phyloP scores from a whole-genome alignment of 2,329 filamentous ascomycete species.

The Penicillium brasilianum region DNA sequence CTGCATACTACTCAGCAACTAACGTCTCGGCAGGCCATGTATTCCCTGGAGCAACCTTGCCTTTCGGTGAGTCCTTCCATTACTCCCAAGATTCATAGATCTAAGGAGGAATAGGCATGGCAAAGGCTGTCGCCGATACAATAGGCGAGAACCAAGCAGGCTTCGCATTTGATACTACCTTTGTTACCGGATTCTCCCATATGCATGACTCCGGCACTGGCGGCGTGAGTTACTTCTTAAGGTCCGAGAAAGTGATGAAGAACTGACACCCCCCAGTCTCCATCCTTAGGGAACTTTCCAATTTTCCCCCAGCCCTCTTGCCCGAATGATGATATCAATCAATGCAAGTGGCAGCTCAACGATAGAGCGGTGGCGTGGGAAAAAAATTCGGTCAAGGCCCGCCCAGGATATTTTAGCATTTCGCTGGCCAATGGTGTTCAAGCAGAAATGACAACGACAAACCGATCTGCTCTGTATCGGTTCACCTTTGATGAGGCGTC shows the following conservation, averaged over 20 bases:
- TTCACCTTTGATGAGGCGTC: constrained; percentile 60
- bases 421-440: constrained; percentile 62
- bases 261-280: constrained; percentile 38
- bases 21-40: constrained; percentile 53
- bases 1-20: background rate
- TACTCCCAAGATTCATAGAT: background rate
- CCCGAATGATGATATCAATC: constrained; percentile 63
- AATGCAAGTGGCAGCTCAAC: constrained; percentile 64
- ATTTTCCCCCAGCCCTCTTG: constrained; percentile 71
- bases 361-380: constrained; percentile 57
- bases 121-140: constrained; percentile 62
- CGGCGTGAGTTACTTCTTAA: constrained; percentile 40
- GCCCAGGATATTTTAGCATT: constrained; percentile 70
- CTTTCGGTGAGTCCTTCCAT: constrained; percentile 50
- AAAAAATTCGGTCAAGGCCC: constrained; percentile 59
- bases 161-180: constrained; percentile 58
- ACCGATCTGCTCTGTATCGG: constrained; percentile 69
- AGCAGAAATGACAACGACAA: constrained; percentile 70
- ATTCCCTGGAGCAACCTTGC: constrained; percentile 61
- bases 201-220: constrained; percentile 61
- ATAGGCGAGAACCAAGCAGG: constrained; percentile 61
- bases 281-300: constrained; percentile 75
- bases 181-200: constrained; percentile 58
- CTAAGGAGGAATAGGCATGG: constrained; percentile 49
- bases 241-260: background rate